These are phyloP conservation scores for Neocatenulostroma microsporum DNA, from an alignment of 2,329 filamentous ascomycete genomes.

Conservation along the genomic window DNA sequence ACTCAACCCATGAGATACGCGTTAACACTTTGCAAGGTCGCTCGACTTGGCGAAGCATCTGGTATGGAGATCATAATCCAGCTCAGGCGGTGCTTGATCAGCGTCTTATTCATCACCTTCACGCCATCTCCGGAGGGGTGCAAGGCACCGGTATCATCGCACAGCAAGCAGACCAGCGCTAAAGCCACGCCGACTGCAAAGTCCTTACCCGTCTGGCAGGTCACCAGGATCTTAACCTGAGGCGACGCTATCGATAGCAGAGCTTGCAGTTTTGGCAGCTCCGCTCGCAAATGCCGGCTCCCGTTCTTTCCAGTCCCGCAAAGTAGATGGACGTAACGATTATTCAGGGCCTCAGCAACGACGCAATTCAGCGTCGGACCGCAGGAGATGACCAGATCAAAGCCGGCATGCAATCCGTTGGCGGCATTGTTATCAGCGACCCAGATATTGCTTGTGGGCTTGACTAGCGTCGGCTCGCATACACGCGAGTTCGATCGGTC, in stretches of 20 bases:
- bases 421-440: slow-evolving; percentile 34
- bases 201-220: slow-evolving; percentile 72
- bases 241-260: slow-evolving; percentile 6
- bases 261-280: slow-evolving; percentile 51
- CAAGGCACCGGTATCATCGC: slow-evolving; percentile 53
- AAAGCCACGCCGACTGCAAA: slow-evolving; percentile 70
- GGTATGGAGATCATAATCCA: slow-evolving; percentile 74
- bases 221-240: slow-evolving; percentile 43
- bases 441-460: slow-evolving; percentile 34
- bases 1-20: slow-evolving; percentile 64
- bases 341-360: slow-evolving; percentile 30
- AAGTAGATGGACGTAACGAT: slow-evolving; percentile 49
- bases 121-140: background rate
- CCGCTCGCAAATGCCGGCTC: slow-evolving; percentile 69
- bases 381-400: slow-evolving; percentile 39
- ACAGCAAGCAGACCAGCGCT: slow-evolving; percentile 66
- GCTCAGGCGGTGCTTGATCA: slow-evolving; percentile 70
- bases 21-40: slow-evolving; percentile 86
- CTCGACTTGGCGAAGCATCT: slow-evolving; percentile 71
- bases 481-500: slow-evolving; percentile 6
- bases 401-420: slow-evolving; percentile 30
- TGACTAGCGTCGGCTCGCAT: slow-evolving; percentile 32
- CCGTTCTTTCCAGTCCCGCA: slow-evolving; percentile 68
- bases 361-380: slow-evolving; percentile 33
- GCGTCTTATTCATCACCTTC: slow-evolving; percentile 56